These are phyloP conservation scores for Rhizopogon rudus DNA, from an alignment of 768 basidiomycete species.

Conservation along the genomic window DNA sequence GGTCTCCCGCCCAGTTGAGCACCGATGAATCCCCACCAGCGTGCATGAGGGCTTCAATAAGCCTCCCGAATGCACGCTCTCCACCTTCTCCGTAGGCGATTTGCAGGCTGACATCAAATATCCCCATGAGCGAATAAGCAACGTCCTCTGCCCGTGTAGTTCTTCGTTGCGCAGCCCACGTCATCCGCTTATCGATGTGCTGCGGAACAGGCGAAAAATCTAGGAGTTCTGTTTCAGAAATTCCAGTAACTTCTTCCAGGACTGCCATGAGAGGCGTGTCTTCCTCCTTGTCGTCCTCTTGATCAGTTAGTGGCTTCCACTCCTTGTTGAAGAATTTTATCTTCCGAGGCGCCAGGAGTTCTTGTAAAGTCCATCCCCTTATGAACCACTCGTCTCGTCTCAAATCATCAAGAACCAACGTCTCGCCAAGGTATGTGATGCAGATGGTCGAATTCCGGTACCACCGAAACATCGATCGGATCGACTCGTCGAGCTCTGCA, in stretches of 20 bases:
- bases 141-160: conserved; percentile 12
- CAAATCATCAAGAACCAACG: background rate
- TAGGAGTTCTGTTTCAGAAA: background rate
- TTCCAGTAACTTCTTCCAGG: background rate
- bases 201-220: background rate
- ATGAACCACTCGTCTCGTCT: background rate
- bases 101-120: conserved; percentile 10
- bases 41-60: conserved; percentile 3
- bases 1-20: conserved; percentile 2
- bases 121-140: conserved; percentile 12
- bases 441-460: background rate
- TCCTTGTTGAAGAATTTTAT: background rate
- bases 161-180: conserved; percentile 11
- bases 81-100: conserved; percentile 14
- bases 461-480: background rate
- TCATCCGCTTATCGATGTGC: background rate
- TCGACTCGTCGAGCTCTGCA: conserved; percentile 1
- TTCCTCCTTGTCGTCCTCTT: background rate
- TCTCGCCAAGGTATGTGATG: background rate
- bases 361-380: conserved; percentile 1
- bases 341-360: background rate
- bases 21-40: background rate
- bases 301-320: background rate
- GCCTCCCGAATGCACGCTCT: conserved; percentile 5
- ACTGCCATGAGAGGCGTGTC: background rate